These are phyloP conservation scores for Psilocybe tampanensis DNA, from an alignment of 768 basidiomycete species.

Conservation along the genomic window DNA sequence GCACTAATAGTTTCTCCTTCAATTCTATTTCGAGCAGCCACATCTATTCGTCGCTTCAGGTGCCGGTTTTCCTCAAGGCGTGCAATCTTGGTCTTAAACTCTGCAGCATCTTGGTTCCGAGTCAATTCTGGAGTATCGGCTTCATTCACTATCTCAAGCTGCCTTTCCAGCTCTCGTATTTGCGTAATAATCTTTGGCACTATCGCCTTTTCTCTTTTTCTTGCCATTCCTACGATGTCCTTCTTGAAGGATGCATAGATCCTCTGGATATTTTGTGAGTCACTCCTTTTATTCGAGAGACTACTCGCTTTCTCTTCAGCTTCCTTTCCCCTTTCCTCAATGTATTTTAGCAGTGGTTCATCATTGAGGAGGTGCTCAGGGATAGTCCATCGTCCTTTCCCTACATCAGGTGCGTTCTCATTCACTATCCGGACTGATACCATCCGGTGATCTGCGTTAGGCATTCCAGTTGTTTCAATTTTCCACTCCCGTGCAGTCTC, in stretches of 20 bases:
- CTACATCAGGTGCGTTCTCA: slow-evolving; percentile 24
- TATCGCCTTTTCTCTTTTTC: background rate
- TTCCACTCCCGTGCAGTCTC: slow-evolving; percentile 24
- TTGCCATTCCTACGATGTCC: background rate
- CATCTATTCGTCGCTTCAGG: background rate
- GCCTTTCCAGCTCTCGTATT: background rate
- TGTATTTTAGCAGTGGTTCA: slow-evolving; percentile 20
- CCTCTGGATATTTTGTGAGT: too few species aligned
- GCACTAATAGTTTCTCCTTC: background rate
- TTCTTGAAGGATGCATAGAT: too few species aligned
- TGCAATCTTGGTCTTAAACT: background rate
- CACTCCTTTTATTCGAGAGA: too few species aligned
- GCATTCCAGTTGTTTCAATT: slow-evolving; percentile 19
- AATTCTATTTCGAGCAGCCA: background rate
- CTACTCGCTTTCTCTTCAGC: too few species aligned
- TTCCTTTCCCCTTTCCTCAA: too few species aligned
- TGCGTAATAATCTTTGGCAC: background rate
- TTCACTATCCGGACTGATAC: slow-evolving; percentile 24
- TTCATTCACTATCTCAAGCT: background rate
- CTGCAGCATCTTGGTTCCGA: background rate
- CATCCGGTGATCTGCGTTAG: slow-evolving; percentile 32
- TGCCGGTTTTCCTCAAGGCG: background rate
- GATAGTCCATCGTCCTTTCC: slow-evolving; percentile 34
- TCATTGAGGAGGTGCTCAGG: slow-evolving; percentile 6
- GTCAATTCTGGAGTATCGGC: background rate